These are phyloP conservation scores for Fraxinus paxiana DNA, from an alignment of 305 asterid species.

Conservation along the genomic window DNA sequence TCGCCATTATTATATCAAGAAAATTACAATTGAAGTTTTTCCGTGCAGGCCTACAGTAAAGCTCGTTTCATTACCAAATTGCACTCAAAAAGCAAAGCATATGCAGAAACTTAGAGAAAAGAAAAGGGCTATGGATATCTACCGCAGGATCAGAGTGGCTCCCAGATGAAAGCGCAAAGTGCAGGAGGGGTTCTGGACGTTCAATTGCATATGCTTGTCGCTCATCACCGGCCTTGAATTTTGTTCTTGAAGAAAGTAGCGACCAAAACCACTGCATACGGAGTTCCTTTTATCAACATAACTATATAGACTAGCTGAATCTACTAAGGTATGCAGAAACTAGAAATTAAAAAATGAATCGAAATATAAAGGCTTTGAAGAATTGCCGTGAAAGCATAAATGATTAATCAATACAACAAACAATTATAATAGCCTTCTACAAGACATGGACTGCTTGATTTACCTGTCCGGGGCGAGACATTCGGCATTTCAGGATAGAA, in stretches of 20 bases:
- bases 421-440: neutral
- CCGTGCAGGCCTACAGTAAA: neutral
- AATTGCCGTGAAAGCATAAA: neutral
- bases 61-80: neutral
- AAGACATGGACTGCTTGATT: neutral
- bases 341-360: neutral
- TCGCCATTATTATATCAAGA: neutral
- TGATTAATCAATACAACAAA: neutral
- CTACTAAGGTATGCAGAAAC: neutral
- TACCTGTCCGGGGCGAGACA: conserved; percentile 92
- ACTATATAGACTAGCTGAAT: conserved; percentile 5
- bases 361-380: neutral
- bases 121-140: conserved; percentile 21
- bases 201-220: conserved; percentile 69
- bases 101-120: neutral
- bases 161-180: conserved; percentile 88
- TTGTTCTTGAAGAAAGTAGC: conserved; percentile 66
- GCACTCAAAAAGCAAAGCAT: neutral
- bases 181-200: conserved; percentile 78
- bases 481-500: conserved; percentile 77
- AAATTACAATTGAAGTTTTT: neutral
- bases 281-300: conserved; percentile 33
- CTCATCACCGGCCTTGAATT: conserved; percentile 71
- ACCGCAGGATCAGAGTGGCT: conserved; percentile 98
- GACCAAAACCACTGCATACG: conserved; percentile 77